Evolutionary conservation across 2,329 filamentous ascomycete species (phyloP).

Genomic region (Pseudocercospora pini-densiflorae): DNA sequence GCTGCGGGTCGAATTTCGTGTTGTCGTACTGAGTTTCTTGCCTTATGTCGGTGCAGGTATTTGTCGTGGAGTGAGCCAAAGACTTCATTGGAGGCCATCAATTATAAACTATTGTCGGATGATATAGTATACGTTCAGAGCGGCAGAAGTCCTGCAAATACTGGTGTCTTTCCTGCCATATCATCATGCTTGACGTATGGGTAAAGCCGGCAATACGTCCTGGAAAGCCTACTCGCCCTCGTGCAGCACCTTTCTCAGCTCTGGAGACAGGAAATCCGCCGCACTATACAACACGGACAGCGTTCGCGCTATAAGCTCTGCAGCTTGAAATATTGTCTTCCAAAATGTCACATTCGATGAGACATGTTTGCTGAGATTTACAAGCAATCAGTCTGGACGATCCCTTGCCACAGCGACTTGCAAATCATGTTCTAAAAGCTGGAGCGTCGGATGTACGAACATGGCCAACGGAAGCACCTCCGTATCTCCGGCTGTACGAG

Average conservation of each 20-base stretch:
- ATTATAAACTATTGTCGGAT: not conserved
- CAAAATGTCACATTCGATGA: not conserved
- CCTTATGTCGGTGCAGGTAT: not conserved
- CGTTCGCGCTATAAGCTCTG: too few relatives aligned
- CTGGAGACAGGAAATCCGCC: not conserved
- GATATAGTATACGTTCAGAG: not conserved
- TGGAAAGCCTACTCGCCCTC: too few relatives aligned
- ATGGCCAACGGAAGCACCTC: too few relatives aligned
- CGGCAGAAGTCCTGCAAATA: not conserved
- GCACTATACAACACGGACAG: too few relatives aligned
- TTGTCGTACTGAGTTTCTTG: not conserved
- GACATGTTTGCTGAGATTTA: not conserved
- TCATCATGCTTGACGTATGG: not conserved
- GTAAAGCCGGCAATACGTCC: too few relatives aligned
- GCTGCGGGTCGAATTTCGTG: not conserved
- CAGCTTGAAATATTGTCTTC: too few relatives aligned
- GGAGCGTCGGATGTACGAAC: too few relatives aligned
- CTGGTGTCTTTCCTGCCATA: not conserved
- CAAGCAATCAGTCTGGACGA: not conserved
- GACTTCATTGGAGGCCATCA: too few relatives aligned
- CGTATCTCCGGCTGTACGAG: too few relatives aligned
- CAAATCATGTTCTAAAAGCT: not conserved
- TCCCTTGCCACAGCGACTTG: not conserved
- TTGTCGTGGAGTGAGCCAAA: not conserved
- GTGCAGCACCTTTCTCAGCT: too few relatives aligned